Conservation (phyloP, 2,329 filamentous ascomycete genomes). For the Cucurbitaria berberidis region DNA sequence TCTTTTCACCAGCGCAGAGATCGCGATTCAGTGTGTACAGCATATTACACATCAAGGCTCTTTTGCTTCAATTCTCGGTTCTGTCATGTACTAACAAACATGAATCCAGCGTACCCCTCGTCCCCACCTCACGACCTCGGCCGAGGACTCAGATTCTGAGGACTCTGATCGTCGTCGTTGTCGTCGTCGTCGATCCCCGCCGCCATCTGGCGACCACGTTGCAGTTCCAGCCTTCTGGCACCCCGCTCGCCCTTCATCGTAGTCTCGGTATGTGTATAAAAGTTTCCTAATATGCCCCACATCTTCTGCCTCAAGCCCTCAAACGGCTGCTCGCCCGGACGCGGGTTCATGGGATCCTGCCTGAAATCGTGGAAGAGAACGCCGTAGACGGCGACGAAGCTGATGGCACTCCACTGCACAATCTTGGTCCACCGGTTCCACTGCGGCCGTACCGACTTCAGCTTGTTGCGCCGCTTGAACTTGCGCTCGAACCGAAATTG, state of each 20-base stretch:
- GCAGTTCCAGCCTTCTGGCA: constrained; percentile 15
- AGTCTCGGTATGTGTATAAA: constrained; percentile 38
- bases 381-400: constrained; percentile 61
- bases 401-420: constrained; percentile 60
- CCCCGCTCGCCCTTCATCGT: constrained; percentile 14
- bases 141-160: background rate
- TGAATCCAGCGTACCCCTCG: background rate
- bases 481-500: constrained; percentile 80
- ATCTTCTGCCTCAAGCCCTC: constrained; percentile 33
- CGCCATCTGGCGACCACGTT: constrained; percentile 2
- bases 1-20: background rate
- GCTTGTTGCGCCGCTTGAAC: constrained; percentile 71
- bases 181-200: constrained; percentile 4
- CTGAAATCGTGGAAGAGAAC: constrained; percentile 67
- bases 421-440: constrained; percentile 72
- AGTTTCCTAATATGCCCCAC: constrained; percentile 32
- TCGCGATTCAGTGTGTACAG: background rate
- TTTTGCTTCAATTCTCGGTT: constrained; percentile 5
- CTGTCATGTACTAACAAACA: constrained; percentile 8
- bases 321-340: constrained; percentile 42
- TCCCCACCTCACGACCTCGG: background rate
- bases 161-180: too few relatives aligned
- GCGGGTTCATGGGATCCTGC: constrained; percentile 40
- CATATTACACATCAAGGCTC: background rate
- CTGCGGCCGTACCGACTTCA: constrained; percentile 66